A percentile compares a stretch with the other conserved stretches of the same genome.
These are phyloP conservation scores for Malassezia yamatoensis DNA, from an alignment of 1,284 basidiomycete genomes.

Conservation along the genomic window DNA sequence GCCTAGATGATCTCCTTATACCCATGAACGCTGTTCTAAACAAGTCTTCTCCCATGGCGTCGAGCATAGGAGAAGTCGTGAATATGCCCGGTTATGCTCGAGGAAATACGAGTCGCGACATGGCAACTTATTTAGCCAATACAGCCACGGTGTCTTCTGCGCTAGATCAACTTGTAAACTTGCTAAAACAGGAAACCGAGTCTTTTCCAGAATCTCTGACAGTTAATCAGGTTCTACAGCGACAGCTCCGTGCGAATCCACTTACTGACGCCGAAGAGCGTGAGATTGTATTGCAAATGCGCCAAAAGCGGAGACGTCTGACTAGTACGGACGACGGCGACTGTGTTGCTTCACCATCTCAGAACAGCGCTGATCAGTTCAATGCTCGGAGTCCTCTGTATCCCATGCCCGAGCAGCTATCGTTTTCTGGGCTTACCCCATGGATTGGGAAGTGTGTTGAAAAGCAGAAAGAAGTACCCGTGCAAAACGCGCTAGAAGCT, in stretches of 20 bases:
- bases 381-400: conserved; percentile 1
- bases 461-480: background rate
- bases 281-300: conserved; percentile 7
- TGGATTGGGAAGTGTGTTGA: conserved; percentile 7
- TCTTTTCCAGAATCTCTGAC: background rate
- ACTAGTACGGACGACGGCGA: background rate
- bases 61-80: conserved; percentile 6
- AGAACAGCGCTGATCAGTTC: background rate
- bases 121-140: conserved; percentile 1
- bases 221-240: background rate
- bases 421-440: background rate
- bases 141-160: background rate
- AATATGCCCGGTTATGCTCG: background rate
- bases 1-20: conserved; percentile 6
- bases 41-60: background rate
- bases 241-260: background rate
- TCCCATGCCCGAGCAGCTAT: conserved; percentile 2
- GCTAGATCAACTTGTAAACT: background rate
- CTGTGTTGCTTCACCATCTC: background rate
- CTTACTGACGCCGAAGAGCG: background rate
- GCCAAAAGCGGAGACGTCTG: conserved; percentile 5
- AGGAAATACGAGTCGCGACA: background rate
- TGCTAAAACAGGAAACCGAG: background rate
- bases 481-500: background rate
- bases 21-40: conserved; percentile 1